Evolutionary conservation across 83 land plant genomes (phyloP).

Genomic region (Larix sibirica): DNA sequence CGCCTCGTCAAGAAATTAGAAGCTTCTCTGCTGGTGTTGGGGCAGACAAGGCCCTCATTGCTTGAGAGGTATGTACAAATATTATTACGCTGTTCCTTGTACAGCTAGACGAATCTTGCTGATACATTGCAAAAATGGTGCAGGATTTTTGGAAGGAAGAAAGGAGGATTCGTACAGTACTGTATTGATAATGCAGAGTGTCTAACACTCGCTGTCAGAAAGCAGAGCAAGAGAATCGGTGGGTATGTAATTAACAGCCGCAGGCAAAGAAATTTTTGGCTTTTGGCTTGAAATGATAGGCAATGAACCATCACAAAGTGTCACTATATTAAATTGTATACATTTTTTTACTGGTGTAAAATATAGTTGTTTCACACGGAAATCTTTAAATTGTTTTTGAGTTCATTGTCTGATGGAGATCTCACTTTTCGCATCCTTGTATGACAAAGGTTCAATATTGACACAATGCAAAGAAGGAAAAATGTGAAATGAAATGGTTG

Average conservation of each 20-base stretch:
- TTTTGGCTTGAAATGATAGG: slow-evolving; percentile 48
- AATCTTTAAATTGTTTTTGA: too few species aligned
- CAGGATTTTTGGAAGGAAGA: slow-evolving; percentile 50
- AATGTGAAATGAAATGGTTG: too few species aligned
- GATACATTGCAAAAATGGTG: not conserved
- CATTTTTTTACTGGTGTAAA: not conserved
- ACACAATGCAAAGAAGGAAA: too few species aligned
- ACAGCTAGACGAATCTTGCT: not conserved
- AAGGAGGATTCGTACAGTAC: slow-evolving; percentile 64
- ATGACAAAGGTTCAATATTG: too few species aligned
- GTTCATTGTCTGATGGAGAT: too few species aligned
- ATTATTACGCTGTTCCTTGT: not conserved
- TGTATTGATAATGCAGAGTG: slow-evolving; percentile 73
- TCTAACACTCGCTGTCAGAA: slow-evolving; percentile 72
- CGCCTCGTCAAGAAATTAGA: slow-evolving; percentile 76
- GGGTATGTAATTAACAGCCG: slow-evolving; percentile 79
- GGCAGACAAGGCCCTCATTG: slow-evolving; percentile 50
- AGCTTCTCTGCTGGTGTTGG: slow-evolving; percentile 71
- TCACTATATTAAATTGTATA: not conserved
- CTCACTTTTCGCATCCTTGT: too few species aligned
- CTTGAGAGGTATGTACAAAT: not conserved
- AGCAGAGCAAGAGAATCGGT: slow-evolving; percentile 63
- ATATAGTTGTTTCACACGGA: not conserved
- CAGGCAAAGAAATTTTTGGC: slow-evolving; percentile 89
- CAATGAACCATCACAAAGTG: not conserved